These are phyloP conservation scores for Lenzites betulinus DNA, from an alignment of 768 basidiomycete genomes.

Conservation along the genomic window DNA sequence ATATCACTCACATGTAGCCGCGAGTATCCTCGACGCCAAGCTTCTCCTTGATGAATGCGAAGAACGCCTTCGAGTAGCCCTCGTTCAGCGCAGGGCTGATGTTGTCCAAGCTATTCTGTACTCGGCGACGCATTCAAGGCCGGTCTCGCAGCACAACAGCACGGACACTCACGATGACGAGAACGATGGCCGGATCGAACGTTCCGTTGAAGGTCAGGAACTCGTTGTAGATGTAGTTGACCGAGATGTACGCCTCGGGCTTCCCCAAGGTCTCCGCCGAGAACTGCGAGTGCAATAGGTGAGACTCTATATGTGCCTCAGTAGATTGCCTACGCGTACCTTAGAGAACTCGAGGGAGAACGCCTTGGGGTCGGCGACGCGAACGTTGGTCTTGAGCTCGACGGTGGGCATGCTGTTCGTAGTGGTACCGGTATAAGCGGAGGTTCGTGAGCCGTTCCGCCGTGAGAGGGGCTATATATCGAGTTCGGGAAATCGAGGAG, in stretches of 20 bases:
- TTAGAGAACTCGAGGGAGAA: constrained; percentile 57
- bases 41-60: constrained; percentile 54
- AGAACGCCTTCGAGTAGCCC: constrained; percentile 56
- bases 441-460: too few species aligned
- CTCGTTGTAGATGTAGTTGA: constrained; percentile 58
- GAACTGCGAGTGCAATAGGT: constrained; percentile 39
- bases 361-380: constrained; percentile 37
- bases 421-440: neutral
- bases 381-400: constrained; percentile 42
- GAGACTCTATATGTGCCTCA: too few species aligned
- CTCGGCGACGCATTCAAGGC: neutral
- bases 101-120: constrained; percentile 59
- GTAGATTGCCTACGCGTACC: constrained; percentile 34
- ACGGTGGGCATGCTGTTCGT: constrained; percentile 39
- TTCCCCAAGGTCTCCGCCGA: constrained; percentile 55
- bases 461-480: constrained; percentile 10
- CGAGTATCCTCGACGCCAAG: constrained; percentile 52
- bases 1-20: constrained; percentile 57
- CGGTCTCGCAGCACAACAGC: too few species aligned
- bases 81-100: constrained; percentile 50
- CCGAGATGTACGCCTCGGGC: constrained; percentile 55
- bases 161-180: constrained; percentile 53
- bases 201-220: constrained; percentile 60
- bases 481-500: neutral
- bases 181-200: constrained; percentile 64